Conservation (phyloP, 2,329 filamentous ascomycete species). For the Gyromitra esculenta region DNA sequence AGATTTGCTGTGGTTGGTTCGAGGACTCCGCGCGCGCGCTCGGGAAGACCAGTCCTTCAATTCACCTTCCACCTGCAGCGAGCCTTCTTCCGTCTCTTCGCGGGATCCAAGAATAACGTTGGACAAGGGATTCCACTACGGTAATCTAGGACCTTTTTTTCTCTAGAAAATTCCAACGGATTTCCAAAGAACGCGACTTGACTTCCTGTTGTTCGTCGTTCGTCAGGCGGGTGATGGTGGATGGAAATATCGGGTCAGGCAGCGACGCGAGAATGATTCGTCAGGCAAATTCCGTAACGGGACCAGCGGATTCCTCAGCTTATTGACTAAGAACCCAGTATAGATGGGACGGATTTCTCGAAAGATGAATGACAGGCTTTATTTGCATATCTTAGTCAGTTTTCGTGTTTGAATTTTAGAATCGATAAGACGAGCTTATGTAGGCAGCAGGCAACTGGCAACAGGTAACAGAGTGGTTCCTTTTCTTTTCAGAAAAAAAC, state of each 20-base stretch:
- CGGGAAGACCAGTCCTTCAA: slow-evolving; percentile 39
- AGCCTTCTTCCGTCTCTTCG: slow-evolving; percentile 31
- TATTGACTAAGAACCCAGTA: slow-evolving; percentile 47
- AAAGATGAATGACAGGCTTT: slow-evolving; percentile 34
- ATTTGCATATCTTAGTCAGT: slow-evolving; percentile 44
- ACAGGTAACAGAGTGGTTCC: not conserved
- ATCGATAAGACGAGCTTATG: slow-evolving; percentile 35
- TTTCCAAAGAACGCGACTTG: slow-evolving; percentile 30
- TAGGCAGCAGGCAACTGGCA: slow-evolving; percentile 21
- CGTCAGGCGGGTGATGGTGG: slow-evolving; percentile 22
- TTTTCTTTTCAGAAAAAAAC: not conserved
- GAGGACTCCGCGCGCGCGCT: slow-evolving; percentile 28
- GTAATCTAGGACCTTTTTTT: slow-evolving; percentile 5
- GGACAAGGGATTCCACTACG: slow-evolving; percentile 21
- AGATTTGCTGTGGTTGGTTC: slow-evolving; percentile 40
- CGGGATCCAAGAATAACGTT: slow-evolving; percentile 27
- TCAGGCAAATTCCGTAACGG: slow-evolving; percentile 38
- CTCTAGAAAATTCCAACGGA: slow-evolving; percentile 17
- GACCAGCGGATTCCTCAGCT: slow-evolving; percentile 21
- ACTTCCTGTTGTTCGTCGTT: not conserved
- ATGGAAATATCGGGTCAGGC: slow-evolving; percentile 29
- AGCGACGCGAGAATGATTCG: slow-evolving; percentile 41
- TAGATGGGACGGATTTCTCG: slow-evolving; percentile 12
- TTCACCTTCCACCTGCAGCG: slow-evolving; percentile 48
- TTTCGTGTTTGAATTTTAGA: slow-evolving; percentile 12